Percentiles rank a stretch among this genome's conserved stretches.
Conservation (phyloP, 345 rosid species). For the Diplotaxis tenuifolia region DNA sequence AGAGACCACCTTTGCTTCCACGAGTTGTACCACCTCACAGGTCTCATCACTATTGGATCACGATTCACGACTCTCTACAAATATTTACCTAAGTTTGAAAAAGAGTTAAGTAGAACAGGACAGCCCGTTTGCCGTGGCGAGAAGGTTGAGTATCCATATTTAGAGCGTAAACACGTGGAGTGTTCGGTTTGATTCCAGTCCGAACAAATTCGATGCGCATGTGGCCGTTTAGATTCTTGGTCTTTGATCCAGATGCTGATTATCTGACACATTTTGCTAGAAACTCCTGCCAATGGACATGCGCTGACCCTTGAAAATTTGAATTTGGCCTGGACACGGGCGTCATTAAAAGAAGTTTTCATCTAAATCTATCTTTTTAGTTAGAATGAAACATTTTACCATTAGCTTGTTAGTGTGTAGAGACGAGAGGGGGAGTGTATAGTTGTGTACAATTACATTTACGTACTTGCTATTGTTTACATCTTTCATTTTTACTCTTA, state of each 20-base stretch:
- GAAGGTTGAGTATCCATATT: not conserved
- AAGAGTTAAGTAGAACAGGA: not conserved
- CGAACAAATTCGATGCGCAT: not conserved
- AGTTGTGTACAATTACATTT: not conserved
- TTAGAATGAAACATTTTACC: not conserved
- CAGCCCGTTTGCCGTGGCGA: not conserved
- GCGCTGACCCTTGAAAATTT: not conserved
- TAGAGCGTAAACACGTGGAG: not conserved
- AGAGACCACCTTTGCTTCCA: slow-evolving; percentile 10
- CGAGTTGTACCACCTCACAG: not conserved
- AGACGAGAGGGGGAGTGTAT: not conserved
- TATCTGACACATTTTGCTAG: not conserved
- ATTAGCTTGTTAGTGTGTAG: not conserved
- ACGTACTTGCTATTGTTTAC: not conserved
- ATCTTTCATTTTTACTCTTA: not conserved
- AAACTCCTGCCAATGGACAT: not conserved
- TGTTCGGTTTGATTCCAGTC: not conserved
- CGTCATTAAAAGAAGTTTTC: no score
- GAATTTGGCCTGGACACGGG: not conserved
- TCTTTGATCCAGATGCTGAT: not conserved
- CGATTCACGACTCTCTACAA: not conserved
- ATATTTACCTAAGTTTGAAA: not conserved
- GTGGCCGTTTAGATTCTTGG: not conserved
- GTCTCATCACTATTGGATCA: not conserved
- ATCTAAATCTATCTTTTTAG: no score